These are phyloP conservation scores for Fomitopsis pinicola DNA, from an alignment of 1,284 basidiomycete genomes.

Conservation along the genomic window DNA sequence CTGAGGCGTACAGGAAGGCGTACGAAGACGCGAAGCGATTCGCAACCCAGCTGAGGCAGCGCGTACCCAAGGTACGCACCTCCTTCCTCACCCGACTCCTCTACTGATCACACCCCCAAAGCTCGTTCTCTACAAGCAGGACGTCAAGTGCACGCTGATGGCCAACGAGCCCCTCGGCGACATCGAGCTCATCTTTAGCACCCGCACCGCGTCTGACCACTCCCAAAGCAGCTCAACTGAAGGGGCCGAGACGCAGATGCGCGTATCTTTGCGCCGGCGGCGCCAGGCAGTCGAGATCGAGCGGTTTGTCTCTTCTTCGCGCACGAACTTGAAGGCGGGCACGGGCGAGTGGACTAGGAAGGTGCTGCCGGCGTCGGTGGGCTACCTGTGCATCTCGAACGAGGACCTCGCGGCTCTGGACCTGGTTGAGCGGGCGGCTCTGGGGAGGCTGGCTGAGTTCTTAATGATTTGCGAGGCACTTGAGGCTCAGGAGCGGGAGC, in stretches of 20 bases:
- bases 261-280: constrained; percentile 40
- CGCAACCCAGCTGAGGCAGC: constrained; percentile 44
- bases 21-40: constrained; percentile 43
- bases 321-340: neutral
- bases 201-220: neutral
- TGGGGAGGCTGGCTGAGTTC: constrained; percentile 30
- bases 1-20: constrained; percentile 36
- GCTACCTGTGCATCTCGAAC: constrained; percentile 12
- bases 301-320: constrained; percentile 23
- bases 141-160: constrained; percentile 48
- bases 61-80: constrained; percentile 45
- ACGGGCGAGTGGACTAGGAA: constrained; percentile 34
- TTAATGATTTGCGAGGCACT: constrained; percentile 33
- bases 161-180: constrained; percentile 48
- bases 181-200: constrained; percentile 35
- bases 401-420: constrained; percentile 30
- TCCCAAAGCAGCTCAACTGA: neutral
- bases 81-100: neutral
- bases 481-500: constrained; percentile 16
- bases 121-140: constrained; percentile 40
- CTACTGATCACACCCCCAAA: constrained; percentile 14
- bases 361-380: constrained; percentile 23
- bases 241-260: constrained; percentile 25
- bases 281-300: constrained; percentile 39
- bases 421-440: constrained; percentile 27